Conservation (phyloP, 2,329 filamentous ascomycete genomes). For the Sarocladium strictum region DNA sequence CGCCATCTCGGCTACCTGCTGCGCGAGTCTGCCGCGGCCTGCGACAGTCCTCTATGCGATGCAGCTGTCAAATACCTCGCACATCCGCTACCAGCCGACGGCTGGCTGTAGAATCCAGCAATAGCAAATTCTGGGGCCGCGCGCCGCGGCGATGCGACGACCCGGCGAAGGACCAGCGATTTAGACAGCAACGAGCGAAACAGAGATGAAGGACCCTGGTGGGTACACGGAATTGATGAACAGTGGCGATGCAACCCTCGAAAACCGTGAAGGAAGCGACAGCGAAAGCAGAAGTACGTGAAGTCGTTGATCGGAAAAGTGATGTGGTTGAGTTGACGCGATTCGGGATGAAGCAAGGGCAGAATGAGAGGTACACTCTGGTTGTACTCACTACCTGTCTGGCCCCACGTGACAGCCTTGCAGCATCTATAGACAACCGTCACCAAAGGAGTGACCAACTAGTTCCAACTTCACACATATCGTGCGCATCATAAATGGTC, state of each 20-base stretch:
- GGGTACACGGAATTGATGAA: background rate
- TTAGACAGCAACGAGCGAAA: background rate
- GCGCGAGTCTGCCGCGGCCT: background rate
- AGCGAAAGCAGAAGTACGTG: background rate
- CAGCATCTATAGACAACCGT: background rate
- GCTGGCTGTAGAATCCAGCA: background rate
- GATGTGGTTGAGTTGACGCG: background rate
- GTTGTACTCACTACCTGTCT: background rate
- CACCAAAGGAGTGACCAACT: background rate
- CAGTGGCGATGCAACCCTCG: background rate
- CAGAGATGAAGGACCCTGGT: background rate
- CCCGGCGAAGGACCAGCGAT: background rate
- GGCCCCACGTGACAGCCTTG: background rate
- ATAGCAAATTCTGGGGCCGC: background rate
- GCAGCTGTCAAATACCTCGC: background rate
- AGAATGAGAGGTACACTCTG: background rate
- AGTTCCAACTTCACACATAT: too few relatives aligned
- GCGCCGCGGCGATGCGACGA: background rate
- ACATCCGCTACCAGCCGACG: background rate
- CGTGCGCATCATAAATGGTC: too few relatives aligned
- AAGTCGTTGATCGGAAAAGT: background rate
- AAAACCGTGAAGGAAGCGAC: background rate
- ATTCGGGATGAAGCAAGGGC: background rate
- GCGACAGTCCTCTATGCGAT: background rate
- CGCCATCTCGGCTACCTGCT: slow-evolving; percentile 50